A percentile compares a stretch with the other conserved stretches of the same genome.
phyloP scores from a whole-genome alignment of 2,329 filamentous ascomycete species.

The Penicillium fuscoglaucum region DNA sequence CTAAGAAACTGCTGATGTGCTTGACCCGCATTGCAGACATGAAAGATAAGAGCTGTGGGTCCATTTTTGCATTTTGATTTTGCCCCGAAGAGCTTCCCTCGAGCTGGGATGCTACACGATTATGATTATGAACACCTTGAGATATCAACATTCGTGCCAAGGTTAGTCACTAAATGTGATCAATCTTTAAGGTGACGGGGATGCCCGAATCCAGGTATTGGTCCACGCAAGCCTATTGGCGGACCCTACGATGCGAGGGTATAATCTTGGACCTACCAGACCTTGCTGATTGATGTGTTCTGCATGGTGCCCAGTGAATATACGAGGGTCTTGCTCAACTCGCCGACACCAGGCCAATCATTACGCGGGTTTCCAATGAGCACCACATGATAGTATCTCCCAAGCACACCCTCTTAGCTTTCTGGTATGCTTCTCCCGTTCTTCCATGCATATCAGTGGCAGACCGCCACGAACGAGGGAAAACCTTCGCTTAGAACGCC shows the following conservation, averaged over 20 bases:
- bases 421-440: slow-evolving; percentile 26
- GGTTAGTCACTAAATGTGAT: background rate
- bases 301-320: background rate
- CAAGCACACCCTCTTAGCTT: background rate
- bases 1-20: background rate
- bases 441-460: slow-evolving; percentile 32
- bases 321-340: background rate
- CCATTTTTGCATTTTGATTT: background rate
- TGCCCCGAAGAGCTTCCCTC: background rate
- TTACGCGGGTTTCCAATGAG: background rate
- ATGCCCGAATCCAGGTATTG: background rate
- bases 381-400: slow-evolving; percentile 5
- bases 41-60: slow-evolving; percentile 3
- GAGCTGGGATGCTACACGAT: background rate
- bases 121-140: background rate
- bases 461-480: slow-evolving; percentile 18
- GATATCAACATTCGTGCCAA: background rate
- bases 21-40: background rate
- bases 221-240: slow-evolving; percentile 2
- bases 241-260: background rate
- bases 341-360: background rate
- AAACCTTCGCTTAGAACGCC: background rate
- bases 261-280: slow-evolving; percentile 1
- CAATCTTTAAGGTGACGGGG: background rate
- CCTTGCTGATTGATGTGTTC: background rate